phyloP scores from a whole-genome alignment of 306 rosid genomes.

The Clitoria ternatea region DNA sequence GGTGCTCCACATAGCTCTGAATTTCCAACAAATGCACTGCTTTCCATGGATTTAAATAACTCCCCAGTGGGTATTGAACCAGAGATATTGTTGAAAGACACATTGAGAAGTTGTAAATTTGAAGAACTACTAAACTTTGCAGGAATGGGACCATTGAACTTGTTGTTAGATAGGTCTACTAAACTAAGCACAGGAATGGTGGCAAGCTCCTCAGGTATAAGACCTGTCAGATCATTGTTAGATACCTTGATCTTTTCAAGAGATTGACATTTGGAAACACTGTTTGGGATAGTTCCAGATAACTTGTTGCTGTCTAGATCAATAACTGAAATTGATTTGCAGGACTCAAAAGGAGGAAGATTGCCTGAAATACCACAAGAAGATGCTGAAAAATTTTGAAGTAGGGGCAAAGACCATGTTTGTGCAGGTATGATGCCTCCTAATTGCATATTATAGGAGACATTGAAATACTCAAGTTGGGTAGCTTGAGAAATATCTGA shows the following conservation, averaged over 20 bases:
- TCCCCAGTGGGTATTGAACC: constrained; percentile 74
- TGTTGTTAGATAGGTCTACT: constrained; percentile 68
- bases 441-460: constrained; percentile 56
- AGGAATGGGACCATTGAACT: constrained; percentile 70
- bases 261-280: constrained; percentile 57
- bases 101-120: constrained; percentile 68
- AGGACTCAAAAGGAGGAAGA: constrained; percentile 59
- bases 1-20: constrained; percentile 88
- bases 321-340: constrained; percentile 55
- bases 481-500: constrained; percentile 54
- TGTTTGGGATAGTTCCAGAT: constrained; percentile 53
- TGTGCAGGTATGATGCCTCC: constrained; percentile 59
- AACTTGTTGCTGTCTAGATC: constrained; percentile 57
- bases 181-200: constrained; percentile 50
- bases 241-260: constrained; percentile 53
- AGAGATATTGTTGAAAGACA: constrained; percentile 79
- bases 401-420: constrained; percentile 57
- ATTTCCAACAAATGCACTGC: constrained; percentile 73
- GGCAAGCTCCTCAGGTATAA: constrained; percentile 71
- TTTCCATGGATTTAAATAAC: constrained; percentile 47
- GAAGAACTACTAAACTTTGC: constrained; percentile 55
- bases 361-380: constrained; percentile 57
- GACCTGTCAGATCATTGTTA: constrained; percentile 66
- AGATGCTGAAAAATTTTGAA: constrained; percentile 77
- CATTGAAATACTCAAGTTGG: constrained; percentile 64